These are phyloP conservation scores for Colletotrichum magnum DNA, from an alignment of 2,329 filamentous ascomycete species.

Conservation along the genomic window DNA sequence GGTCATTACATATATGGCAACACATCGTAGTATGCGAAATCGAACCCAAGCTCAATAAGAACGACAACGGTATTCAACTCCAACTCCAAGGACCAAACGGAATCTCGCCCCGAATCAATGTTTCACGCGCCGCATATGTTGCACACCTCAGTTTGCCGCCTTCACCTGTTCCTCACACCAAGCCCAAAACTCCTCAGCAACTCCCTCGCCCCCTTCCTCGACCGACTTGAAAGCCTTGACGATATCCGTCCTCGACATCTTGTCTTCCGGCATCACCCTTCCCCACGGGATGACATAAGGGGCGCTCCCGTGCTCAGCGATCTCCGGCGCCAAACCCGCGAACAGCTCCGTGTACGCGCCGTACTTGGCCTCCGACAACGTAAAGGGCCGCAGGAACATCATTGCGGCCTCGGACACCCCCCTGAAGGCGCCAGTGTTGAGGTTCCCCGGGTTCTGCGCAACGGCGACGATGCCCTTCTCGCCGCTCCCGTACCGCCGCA, in stretches of 20 bases:
- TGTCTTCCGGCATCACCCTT: slow-evolving; percentile 41
- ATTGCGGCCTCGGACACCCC: slow-evolving; percentile 28
- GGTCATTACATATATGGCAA: no score
- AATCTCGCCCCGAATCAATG: no score
- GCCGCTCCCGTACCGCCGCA: slow-evolving; percentile 42
- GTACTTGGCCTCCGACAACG: slow-evolving; percentile 45
- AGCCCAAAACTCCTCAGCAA: slow-evolving; percentile 46
- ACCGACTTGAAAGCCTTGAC: slow-evolving; percentile 45
- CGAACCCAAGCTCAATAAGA: no score
- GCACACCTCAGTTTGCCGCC: no score
- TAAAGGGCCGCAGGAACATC: slow-evolving; percentile 32
- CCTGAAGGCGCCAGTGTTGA: slow-evolving; percentile 44
- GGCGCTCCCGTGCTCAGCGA: slow-evolving; percentile 49
- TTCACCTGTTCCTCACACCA: slow-evolving; percentile 45
- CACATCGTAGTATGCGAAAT: no score
- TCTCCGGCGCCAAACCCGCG: slow-evolving; percentile 54
- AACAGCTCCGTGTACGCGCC: slow-evolving; percentile 59
- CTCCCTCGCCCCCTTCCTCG: slow-evolving; percentile 47
- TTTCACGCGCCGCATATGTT: no score
- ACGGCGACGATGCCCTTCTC: slow-evolving; percentile 47
- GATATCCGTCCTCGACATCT: slow-evolving; percentile 46
- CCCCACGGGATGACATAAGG: slow-evolving; percentile 49
- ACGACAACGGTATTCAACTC: no score
- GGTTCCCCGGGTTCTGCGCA: slow-evolving; percentile 53
- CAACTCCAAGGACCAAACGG: no score